A percentile compares a stretch with the other conserved stretches of the same genome.
Evolutionary conservation across 768 basidiomycete species (phyloP).

Genomic region (Russula compacta): DNA sequence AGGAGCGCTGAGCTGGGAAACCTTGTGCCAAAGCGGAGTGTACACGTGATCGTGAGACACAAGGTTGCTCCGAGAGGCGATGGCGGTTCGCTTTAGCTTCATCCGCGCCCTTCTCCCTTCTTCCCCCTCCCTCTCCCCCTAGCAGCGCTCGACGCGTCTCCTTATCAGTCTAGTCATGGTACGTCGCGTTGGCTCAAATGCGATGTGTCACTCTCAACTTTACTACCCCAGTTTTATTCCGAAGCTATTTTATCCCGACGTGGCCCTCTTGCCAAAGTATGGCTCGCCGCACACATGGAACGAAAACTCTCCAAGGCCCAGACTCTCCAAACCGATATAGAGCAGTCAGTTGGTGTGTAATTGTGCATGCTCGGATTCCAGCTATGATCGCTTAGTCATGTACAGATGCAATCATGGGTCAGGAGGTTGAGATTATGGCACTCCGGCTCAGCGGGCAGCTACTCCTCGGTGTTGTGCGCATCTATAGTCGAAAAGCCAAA

Average conservation of each 20-base stretch:
- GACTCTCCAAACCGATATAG: conserved; percentile 91
- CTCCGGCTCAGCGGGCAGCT: conserved; percentile 95
- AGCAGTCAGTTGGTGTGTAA: conserved; percentile 76
- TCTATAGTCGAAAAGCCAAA: conserved; percentile 96
- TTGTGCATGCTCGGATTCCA: not conserved
- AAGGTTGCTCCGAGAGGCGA: not conserved
- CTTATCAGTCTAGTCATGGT: conserved; percentile 18
- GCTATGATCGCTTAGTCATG: not conserved
- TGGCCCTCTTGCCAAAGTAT: conserved; percentile 92
- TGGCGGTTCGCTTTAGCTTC: not conserved
- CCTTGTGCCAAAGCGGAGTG: no score
- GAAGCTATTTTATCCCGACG: conserved; percentile 90
- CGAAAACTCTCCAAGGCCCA: conserved; percentile 94
- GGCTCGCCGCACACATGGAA: conserved; percentile 99
- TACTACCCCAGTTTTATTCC: conserved; percentile 63
- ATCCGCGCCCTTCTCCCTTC: not conserved
- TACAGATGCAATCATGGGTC: conserved; percentile 84
- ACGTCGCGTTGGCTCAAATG: not conserved
- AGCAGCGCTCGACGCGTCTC: conserved; percentile 18
- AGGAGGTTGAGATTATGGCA: conserved; percentile 89
- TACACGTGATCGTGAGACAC: conserved; percentile 10
- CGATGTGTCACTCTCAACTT: conserved; percentile 1
- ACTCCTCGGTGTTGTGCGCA: conserved; percentile 91
- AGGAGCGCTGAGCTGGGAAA: not conserved
- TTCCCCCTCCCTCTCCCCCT: not conserved